Evolutionary conservation across 2,329 filamentous ascomycete species (phyloP), one percentile per base, ranked within the genome.

Genomic region (Chalaropsis ovoidea): DNA sequence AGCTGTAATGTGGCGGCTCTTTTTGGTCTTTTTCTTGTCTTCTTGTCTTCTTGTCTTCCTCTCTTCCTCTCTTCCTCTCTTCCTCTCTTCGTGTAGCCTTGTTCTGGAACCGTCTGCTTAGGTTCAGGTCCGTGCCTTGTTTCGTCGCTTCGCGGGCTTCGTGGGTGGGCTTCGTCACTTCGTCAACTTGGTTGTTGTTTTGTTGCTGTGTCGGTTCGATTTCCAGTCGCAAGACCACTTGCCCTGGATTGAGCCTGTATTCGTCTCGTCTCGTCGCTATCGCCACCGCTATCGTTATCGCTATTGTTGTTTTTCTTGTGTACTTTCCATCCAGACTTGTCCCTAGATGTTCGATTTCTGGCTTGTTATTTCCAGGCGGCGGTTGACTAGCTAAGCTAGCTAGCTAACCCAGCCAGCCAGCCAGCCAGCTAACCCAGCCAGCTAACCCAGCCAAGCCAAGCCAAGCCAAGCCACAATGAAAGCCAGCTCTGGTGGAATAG

Each of bases 151-250:
- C 45, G 17, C 19, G n/a, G 35, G 22, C 42, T 63, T 39, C n/a
- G 22, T 49, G 8, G 47, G n/a, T n/a, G n/a, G n/a, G n/a, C 22
- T 49, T 52, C 47, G 47, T 58, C 54, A n/a, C n/a, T 10, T 35
- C 13, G 54, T 39, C 39, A 27, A n/a, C 39, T 35, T 22, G 17
- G 65, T 64, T 62, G 45, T 31, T 64, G 62, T 67, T 64, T 64
- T 45, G 56, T 62, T 35, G 56, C 62, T 64, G 61, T 39, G 56
- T 56, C 49, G 54, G 39, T 11, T 56, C 52, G 22, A 35, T 35
- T 35, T 35, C 31, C 31, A 35, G 31, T 35, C 31, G 7, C 7
- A 35, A 7, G 31, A 35, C 31, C 31, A 35, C 7, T 7, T 3
- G 3, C 31, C 31, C 7, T 39, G 5, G 35, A 10, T 6, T 10